phyloP scores from a whole-genome alignment of 2,329 filamentous ascomycete genomes.

The Coniella lustricola region DNA sequence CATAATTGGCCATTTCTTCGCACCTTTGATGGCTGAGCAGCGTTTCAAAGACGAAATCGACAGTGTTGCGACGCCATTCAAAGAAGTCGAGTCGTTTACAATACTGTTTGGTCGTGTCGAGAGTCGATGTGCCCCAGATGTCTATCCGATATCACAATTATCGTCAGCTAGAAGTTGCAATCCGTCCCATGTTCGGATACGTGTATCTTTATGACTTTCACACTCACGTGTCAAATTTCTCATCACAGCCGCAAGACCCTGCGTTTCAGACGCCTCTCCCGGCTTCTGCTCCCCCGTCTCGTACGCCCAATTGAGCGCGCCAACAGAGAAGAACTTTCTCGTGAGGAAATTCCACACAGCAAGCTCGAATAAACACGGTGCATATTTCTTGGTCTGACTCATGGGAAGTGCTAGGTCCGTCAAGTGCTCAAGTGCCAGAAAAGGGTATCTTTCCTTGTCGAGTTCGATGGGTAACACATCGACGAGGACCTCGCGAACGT shows the following conservation, averaged over 20 bases:
- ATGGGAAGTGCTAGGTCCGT: not conserved
- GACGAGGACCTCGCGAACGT: not conserved
- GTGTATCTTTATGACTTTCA: not conserved
- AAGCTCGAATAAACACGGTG: constrained; percentile 1
- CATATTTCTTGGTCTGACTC: not conserved
- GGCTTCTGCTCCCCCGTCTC: not conserved
- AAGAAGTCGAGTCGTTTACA: not conserved
- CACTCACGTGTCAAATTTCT: not conserved
- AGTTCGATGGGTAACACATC: not conserved
- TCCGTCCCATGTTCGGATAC: too few relatives aligned
- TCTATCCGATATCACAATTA: not conserved
- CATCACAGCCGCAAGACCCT: not conserved
- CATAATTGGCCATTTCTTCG: not conserved
- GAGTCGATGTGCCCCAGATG: not conserved
- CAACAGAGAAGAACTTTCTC: not conserved
- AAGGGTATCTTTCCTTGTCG: not conserved
- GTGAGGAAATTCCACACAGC: constrained; percentile 2
- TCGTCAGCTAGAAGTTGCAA: not conserved
- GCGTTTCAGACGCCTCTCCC: not conserved
- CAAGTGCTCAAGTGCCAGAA: not conserved
- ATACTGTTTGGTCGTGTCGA: not conserved
- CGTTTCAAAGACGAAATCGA: not conserved
- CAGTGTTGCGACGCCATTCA: constrained; percentile 2
- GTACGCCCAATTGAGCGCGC: not conserved
- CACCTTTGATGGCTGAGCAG: not conserved